Evolutionary conservation across 441 rosid genomes (phyloP), one percentile per base, ranked within the genome.

Genomic region (Francoa sonchifolia): DNA sequence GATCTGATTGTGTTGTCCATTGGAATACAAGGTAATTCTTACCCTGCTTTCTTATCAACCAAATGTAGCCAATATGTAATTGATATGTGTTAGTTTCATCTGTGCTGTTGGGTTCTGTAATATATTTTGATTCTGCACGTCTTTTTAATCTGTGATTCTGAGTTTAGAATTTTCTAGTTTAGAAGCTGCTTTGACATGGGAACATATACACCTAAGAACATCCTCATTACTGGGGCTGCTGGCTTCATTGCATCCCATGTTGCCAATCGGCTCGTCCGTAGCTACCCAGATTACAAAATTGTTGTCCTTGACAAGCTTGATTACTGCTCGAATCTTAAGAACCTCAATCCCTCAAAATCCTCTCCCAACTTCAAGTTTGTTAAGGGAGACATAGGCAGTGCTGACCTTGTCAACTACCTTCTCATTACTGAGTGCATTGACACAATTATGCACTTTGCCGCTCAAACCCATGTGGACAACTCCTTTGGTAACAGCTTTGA

Each of bases 261-360:
- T 17, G 66, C 71, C 36, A 82, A 79, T 59, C 65, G 92, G 33
- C 74, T 86, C 7, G 65, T 82, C 30, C 78, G 90, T 7, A 86
- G 60, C 68, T 77, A 86, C 51, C 90, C 94, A 0, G 81, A 75
- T 3, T 86, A 86, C 73, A 86, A 86, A 57, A 82, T 86, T 33
- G 96, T 86, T 21, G 96, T 77, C 22, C 85, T 86, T 19, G 96
- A 86, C 80, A 86, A 86, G 69, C 94, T 86, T 22, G 96, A 86
- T 57, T 86, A 86, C 53, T 86, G 96, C 31, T 86, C 96, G 0
- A 86, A 79, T 54, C 63, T 82, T 39, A 86, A 86, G 33, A 86
- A 86, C 40, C 82, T 86, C 13, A 58, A 66, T 34, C 94, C 88
- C 8, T 86, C 85, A 0, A 74, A 77, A 47, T 60, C 77, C 4